Conservation (phyloP, 2,329 filamentous ascomycete genomes). For the Coniochaeta hoffmannii region DNA sequence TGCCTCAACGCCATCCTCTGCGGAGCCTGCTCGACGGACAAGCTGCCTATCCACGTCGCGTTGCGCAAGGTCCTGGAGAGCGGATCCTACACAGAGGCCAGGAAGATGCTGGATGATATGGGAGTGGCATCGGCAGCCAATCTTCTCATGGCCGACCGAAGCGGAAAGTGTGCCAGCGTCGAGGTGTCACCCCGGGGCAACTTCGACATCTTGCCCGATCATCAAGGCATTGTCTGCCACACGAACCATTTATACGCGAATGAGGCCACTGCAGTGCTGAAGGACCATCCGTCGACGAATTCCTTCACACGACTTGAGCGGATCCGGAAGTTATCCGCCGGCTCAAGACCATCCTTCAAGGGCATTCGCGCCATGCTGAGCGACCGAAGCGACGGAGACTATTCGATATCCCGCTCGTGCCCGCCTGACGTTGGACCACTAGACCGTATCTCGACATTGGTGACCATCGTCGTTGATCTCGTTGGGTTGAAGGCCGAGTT, state of each 20-base stretch:
- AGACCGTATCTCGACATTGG: background rate
- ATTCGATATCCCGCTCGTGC: background rate
- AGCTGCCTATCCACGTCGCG: slow-evolving; percentile 52
- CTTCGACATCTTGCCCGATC: slow-evolving; percentile 14
- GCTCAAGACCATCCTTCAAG: background rate
- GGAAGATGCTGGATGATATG: slow-evolving; percentile 27
- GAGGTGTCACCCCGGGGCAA: slow-evolving; percentile 15
- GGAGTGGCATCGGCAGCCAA: slow-evolving; percentile 40
- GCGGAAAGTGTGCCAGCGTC: slow-evolving; percentile 30
- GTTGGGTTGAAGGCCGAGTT: background rate
- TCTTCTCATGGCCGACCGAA: slow-evolving; percentile 39
- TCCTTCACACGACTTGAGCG: slow-evolving; percentile 1
- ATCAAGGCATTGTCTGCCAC: slow-evolving; percentile 27
- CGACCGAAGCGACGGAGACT: background rate
- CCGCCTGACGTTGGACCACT: background rate
- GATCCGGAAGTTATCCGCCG: background rate
- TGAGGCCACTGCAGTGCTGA: background rate
- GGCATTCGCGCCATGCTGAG: background rate
- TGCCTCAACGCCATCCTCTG: slow-evolving; percentile 55
- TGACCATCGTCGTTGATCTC: background rate
- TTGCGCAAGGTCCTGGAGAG: slow-evolving; percentile 48
- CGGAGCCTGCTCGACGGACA: slow-evolving; percentile 39
- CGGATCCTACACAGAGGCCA: slow-evolving; percentile 34
- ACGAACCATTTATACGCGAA: slow-evolving; percentile 32
- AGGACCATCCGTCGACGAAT: background rate